Evolutionary conservation across 2,329 filamentous ascomycete genomes (phyloP).

Genomic region (Fusarium nisikadoi): DNA sequence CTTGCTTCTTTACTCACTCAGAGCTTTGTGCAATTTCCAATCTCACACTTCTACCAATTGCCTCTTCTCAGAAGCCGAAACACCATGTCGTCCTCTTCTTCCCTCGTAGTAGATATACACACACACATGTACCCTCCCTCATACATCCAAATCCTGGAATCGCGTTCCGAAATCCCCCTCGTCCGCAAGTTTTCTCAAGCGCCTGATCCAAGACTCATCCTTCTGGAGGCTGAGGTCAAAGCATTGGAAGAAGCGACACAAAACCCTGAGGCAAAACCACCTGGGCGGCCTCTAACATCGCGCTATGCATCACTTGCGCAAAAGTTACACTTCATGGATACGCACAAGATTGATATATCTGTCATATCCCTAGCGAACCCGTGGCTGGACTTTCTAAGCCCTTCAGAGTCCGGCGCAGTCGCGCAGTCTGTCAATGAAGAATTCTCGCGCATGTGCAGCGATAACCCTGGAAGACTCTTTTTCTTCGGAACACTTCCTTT

Average conservation of each 20-base stretch:
- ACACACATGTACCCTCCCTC: conserved; percentile 76
- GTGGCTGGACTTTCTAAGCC: conserved; percentile 86
- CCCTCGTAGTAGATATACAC: conserved; percentile 71
- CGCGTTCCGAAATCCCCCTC: conserved; percentile 72
- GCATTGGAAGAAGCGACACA: conserved; percentile 62
- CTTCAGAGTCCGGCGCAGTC: conserved; percentile 68
- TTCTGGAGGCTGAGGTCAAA: conserved; percentile 64
- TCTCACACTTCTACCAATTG: background rate
- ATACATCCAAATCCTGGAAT: conserved; percentile 70
- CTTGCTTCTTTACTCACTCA: background rate
- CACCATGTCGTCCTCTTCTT: conserved; percentile 50
- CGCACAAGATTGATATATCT: conserved; percentile 82
- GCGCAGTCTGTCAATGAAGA: conserved; percentile 80
- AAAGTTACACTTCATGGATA: conserved; percentile 90
- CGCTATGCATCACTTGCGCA: conserved; percentile 84
- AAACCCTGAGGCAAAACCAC: conserved; percentile 66
- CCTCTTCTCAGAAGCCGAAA: background rate
- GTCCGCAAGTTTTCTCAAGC: conserved; percentile 71
- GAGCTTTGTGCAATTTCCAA: background rate
- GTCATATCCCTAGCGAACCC: conserved; percentile 92
- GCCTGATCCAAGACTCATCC: conserved; percentile 71
- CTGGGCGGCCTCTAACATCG: conserved; percentile 83
- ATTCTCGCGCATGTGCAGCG: conserved; percentile 76
- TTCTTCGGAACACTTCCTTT: conserved; percentile 87
- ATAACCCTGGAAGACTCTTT: conserved; percentile 75